Evolutionary conservation across 2,329 filamentous ascomycete genomes (phyloP), one percentile per base, ranked within the genome.

Genomic region (Fusarium falciforme): DNA sequence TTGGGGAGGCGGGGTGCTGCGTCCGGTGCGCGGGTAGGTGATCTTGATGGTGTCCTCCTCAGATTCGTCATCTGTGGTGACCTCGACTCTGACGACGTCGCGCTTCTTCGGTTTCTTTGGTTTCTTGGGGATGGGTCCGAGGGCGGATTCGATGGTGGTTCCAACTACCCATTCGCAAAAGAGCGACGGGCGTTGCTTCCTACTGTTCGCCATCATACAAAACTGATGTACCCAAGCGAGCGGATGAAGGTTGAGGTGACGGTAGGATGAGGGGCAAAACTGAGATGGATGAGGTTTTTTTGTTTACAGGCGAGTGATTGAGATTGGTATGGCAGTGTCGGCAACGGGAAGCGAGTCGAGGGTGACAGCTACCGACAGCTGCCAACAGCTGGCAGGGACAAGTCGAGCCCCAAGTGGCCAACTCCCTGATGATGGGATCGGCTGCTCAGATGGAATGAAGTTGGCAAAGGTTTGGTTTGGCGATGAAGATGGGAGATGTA

Each of bases 41-140:
- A 90, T 78, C 20, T 79, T 83, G 62, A 89, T 78, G 4, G 82
- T 85, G 61, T 90, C 88, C 29, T 84, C 81, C 9, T 85, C 84
- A n/a, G 83, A 84, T 64, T 88, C 86, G 49, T 89, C 87, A 69
- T 90, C 87, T 12, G 88, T 89, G 16, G 83, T 82, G 2, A 88
- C 76, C 61, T 86, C 82, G 35, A 88, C 76, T 25, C 77, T 82
- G 66, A 86, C 75, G 12, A 85, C 78, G 20, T 80, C 80, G 55
- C 80, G 76, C 42, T 71, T 73, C 61, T 65, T 79, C 22, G 61
- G 76, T 22, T 64, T 76, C 25, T 79, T 79, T 55, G 55, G 55
- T 38, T 76, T 76, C 66, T 77, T 75, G 12, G 78, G 76, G 6
- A 76, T 64, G 6, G 78, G 76, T 4, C 79, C 77, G 6, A 82